Conservation (phyloP, 192 early-diverging fungal species). For the Allomyces javanicus region DNA sequence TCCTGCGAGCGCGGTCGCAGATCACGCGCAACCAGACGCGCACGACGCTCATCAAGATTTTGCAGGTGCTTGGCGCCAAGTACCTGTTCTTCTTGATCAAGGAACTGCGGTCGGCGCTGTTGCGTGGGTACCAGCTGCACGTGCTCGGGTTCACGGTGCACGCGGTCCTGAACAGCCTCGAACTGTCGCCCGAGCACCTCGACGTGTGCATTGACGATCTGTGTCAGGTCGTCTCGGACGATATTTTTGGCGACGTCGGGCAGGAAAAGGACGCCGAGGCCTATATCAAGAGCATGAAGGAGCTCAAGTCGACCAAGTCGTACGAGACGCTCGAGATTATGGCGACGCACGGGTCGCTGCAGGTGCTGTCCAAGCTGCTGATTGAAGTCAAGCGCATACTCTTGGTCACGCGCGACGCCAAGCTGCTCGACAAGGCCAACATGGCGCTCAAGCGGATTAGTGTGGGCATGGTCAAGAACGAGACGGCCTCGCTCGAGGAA, state of each 20-base stretch:
- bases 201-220: constrained; percentile 60
- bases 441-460: constrained; percentile 54
- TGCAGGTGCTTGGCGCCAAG: constrained; percentile 52
- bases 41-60: constrained; percentile 71
- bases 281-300: constrained; percentile 71
- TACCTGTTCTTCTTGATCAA: constrained; percentile 80
- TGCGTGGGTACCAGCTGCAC: constrained; percentile 75
- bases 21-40: constrained; percentile 67
- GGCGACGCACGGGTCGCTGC: constrained; percentile 44
- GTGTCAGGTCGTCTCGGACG: constrained; percentile 54
- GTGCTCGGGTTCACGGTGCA: constrained; percentile 90
- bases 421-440: constrained; percentile 58
- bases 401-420: constrained; percentile 57
- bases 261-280: constrained; percentile 80
- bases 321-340: constrained; percentile 76
- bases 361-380: constrained; percentile 46
- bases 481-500: constrained; percentile 35
- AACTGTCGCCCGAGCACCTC: constrained; percentile 40
- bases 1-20: constrained; percentile 63
- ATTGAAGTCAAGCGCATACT: constrained; percentile 73
- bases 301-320: constrained; percentile 67
- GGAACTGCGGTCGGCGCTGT: constrained; percentile 55
- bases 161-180: constrained; percentile 49
- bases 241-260: constrained; percentile 80
- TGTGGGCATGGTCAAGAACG: constrained; percentile 59